These are phyloP conservation scores for barrel medic (Medicago truncatula) DNA, from an alignment of 306 rosid genomes.

Conservation along the genomic window DNA sequence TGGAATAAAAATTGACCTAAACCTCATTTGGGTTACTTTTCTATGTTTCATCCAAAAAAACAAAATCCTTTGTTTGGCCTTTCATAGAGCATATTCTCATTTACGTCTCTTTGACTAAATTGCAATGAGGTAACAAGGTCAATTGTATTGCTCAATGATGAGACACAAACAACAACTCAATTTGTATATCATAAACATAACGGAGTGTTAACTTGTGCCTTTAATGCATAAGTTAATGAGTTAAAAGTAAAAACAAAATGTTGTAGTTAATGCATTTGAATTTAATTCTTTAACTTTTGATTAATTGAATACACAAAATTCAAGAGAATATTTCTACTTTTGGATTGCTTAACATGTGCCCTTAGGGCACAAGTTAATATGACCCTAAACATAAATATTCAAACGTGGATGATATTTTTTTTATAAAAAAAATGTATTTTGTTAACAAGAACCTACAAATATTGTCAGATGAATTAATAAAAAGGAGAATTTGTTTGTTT, in stretches of 20 bases:
- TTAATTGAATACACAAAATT: too few relatives aligned
- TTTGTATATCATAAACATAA: neutral
- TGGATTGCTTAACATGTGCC: too few relatives aligned
- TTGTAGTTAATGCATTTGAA: too few relatives aligned
- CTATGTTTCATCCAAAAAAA: conserved; percentile 3
- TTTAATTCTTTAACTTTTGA: too few relatives aligned
- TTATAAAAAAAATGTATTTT: neutral
- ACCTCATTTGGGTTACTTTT: neutral
- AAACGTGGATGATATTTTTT: neutral
- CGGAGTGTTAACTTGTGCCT: too few relatives aligned
- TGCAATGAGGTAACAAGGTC: neutral
- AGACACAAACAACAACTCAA: conserved; percentile 8
- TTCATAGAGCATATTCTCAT: neutral
- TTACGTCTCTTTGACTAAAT: conserved; percentile 27
- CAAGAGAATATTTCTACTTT: too few relatives aligned
- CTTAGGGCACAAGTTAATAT: too few relatives aligned
- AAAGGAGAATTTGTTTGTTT: too few relatives aligned
- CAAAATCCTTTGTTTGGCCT: neutral
- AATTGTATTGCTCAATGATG: neutral
- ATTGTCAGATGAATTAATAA: neutral
- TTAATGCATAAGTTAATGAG: too few relatives aligned
- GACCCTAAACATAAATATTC: neutral
- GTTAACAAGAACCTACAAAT: neutral
- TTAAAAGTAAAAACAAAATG: too few relatives aligned
- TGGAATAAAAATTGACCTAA: neutral